A percentile compares a stretch with the other conserved stretches of the same genome.
Conservation (phyloP, 129 eudicot species). For the Artemisia argyi region DNA sequence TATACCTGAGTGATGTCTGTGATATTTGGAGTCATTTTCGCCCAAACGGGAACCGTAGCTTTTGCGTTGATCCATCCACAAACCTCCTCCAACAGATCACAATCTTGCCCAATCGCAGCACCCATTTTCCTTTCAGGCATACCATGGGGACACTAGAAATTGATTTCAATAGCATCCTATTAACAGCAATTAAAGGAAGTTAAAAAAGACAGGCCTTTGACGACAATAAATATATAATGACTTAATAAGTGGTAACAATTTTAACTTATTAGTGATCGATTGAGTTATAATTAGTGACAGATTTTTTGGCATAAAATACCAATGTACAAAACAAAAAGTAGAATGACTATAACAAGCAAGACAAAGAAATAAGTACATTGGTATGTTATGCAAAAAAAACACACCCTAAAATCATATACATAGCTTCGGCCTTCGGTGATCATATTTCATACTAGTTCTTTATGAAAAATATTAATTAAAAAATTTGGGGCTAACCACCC, state of each 20-base stretch:
- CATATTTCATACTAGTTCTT: too few relatives aligned
- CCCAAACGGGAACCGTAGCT: conserved; percentile 99
- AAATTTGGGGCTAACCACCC: too few relatives aligned
- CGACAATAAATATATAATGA: not conserved
- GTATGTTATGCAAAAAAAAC: too few relatives aligned
- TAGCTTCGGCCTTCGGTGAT: too few relatives aligned
- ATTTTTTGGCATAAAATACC: too few relatives aligned
- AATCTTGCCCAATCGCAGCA: conserved; percentile 97
- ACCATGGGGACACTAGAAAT: conserved; percentile 97
- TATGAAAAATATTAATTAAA: too few relatives aligned
- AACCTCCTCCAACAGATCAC: conserved; percentile 85
- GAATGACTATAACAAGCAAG: too few relatives aligned
- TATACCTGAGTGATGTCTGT: conserved; percentile 86
- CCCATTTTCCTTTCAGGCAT: conserved; percentile 99
- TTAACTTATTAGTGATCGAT: not conserved
- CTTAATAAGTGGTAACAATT: too few relatives aligned
- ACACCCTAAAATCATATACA: too few relatives aligned
- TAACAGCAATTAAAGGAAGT: conserved; percentile 3
- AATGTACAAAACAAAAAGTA: too few relatives aligned
- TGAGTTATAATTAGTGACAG: not conserved
- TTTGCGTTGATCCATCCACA: conserved; percentile 93
- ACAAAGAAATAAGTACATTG: too few relatives aligned
- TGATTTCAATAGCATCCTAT: conserved; percentile 91
- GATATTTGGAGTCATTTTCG: conserved; percentile 98
- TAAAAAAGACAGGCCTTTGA: conserved; percentile 6